Evolutionary conservation across 2,329 filamentous ascomycete species (phyloP).

Genomic region (Dactylellina haptotyla): DNA sequence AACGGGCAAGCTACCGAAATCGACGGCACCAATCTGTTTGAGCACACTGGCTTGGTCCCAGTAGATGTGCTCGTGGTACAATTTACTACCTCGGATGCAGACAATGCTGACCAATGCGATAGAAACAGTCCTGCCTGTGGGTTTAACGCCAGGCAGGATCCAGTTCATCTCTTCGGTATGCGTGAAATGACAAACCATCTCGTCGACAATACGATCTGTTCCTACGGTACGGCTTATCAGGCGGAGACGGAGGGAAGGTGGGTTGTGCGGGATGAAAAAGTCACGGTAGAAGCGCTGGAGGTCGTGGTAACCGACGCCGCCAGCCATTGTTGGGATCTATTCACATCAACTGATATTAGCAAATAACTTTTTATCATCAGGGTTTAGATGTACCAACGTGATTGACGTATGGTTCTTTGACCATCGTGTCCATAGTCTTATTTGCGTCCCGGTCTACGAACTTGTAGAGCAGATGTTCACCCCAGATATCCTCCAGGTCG

Average conservation of each 20-base stretch:
- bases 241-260: conserved; percentile 73
- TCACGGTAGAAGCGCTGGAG: conserved; percentile 76
- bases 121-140: conserved; percentile 67
- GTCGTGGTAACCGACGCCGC: conserved; percentile 73
- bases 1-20: conserved; percentile 55
- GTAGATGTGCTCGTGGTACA: conserved; percentile 76
- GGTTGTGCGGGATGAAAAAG: conserved; percentile 80
- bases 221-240: conserved; percentile 77
- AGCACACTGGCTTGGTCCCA: conserved; percentile 76
- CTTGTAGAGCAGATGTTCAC: conserved; percentile 78
- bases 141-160: conserved; percentile 71
- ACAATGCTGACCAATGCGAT: conserved; percentile 74
- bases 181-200: conserved; percentile 74
- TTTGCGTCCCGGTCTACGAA: conserved; percentile 75
- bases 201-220: conserved; percentile 76
- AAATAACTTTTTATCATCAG: not conserved
- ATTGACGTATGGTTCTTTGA: conserved; percentile 80
- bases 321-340: conserved; percentile 64
- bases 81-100: conserved; percentile 73
- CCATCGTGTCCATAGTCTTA: conserved; percentile 83
- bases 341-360: not conserved
- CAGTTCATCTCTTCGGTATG: conserved; percentile 73
- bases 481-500: conserved; percentile 80
- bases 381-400: conserved; percentile 58
- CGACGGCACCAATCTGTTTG: conserved; percentile 70